A percentile compares a stretch with the other conserved stretches of the same genome.
phyloP scores from a whole-genome alignment of 106 monocot genomes.

The Posidonia australis region DNA sequence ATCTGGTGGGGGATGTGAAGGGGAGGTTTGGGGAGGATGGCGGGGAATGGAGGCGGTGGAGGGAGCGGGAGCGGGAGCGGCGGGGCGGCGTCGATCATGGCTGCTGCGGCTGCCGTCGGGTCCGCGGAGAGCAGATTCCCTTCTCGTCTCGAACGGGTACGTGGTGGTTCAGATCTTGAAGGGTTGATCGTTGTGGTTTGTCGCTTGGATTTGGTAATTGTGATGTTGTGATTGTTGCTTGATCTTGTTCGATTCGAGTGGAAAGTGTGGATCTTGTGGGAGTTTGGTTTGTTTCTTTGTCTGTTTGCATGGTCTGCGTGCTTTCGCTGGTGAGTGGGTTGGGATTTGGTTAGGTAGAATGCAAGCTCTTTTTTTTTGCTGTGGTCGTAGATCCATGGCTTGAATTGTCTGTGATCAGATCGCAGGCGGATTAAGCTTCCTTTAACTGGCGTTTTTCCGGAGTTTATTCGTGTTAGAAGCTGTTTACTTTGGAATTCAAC shows the following conservation, averaged over 20 bases:
- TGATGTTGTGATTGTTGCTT: not conserved
- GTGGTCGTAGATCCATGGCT: too few species aligned
- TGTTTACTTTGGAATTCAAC: too few species aligned
- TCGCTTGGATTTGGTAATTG: too few species aligned
- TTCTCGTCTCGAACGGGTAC: constrained; percentile 6
- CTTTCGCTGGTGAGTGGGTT: too few species aligned
- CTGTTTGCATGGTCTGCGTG: not conserved
- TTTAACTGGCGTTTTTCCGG: too few species aligned
- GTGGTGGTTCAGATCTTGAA: not conserved
- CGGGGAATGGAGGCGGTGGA: not conserved
- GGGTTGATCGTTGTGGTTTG: not conserved
- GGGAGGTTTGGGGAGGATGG: not conserved
- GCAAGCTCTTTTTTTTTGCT: too few species aligned
- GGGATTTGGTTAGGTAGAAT: too few species aligned
- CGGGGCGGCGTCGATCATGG: not conserved
- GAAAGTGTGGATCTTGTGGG: not conserved
- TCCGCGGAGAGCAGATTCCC: constrained; percentile 3
- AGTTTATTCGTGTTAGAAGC: too few species aligned
- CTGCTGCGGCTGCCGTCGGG: constrained; percentile 1
- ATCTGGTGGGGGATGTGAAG: not conserved
- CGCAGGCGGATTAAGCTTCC: too few species aligned
- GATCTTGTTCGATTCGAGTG: too few species aligned
- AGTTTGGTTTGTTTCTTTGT: not conserved
- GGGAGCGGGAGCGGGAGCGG: constrained; percentile 2
- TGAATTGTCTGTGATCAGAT: too few species aligned